Conservation (phyloP, 169 alveolate genomes). For the Plasmodium gaboni region DNA sequence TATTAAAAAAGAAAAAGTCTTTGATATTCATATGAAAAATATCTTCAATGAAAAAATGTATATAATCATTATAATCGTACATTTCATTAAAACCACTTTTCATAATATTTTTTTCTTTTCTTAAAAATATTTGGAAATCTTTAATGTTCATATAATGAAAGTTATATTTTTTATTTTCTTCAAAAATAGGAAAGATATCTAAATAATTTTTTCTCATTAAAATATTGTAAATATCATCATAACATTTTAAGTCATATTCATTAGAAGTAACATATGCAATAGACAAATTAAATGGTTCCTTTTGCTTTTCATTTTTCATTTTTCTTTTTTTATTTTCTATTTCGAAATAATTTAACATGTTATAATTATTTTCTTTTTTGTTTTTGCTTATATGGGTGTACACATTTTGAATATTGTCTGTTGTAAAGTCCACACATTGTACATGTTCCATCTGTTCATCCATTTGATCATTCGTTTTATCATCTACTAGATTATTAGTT, state of each 20-base stretch:
- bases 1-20: conserved; percentile 27
- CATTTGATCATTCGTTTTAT: background rate
- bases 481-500: background rate
- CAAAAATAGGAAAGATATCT: conserved; percentile 13
- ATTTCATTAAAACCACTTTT: conserved; percentile 44
- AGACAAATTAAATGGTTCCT: background rate
- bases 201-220: conserved; percentile 25
- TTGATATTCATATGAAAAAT: conserved; percentile 21
- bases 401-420: no score
- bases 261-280: background rate
- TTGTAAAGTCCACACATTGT: no score
- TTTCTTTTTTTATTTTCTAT: background rate
- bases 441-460: no score
- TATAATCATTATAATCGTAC: conserved; percentile 53
- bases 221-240: conserved; percentile 16
- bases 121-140: conserved; percentile 27
- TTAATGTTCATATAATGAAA: background rate
- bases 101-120: conserved; percentile 20
- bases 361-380: no score
- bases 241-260: conserved; percentile 2
- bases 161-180: background rate
- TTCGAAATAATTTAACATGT: background rate
- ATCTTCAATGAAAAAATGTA: conserved; percentile 3
- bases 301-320: no score
- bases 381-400: no score